Evolutionary conservation across 1,284 basidiomycete species (phyloP), one percentile per base, ranked within the genome.

Genomic region (Malassezia brasiliensis): DNA sequence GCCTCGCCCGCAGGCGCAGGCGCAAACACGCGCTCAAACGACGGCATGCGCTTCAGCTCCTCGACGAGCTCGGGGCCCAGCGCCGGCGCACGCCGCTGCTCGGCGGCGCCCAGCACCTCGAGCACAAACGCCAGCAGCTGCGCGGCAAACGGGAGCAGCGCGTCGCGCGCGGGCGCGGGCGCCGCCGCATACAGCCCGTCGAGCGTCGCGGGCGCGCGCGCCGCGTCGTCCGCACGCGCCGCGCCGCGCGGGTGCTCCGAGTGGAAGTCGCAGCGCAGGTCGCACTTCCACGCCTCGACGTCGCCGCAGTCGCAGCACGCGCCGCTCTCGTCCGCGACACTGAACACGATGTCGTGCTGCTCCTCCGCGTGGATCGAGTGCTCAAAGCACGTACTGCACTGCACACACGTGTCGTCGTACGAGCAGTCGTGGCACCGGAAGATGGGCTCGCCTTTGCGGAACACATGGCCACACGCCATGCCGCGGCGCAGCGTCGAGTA

Each of bases 121-220:
- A 94, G 81, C 40, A 93, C 77, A 71, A 88, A 93, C 69, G 90
- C 87, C 42, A 91, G 76, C 3, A 85, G 84, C 64, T 85, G 85
- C 7, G 79, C 83, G 42, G 91, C 81, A 0, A 86, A 87, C 41
- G 82, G 79, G 53, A 80, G 78, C 79, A 93, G 83, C 41, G 82
- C 81, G 12, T 86, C 82, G 44, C 82, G 81, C 19, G 91, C 79
- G 37, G 86, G 83, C 3, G 19, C 34, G 1, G 63, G 61, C 32
- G 60, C 53, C 2, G 79, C 78, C 3, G 22, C 45, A 28, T 60
- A 17, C 15, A 56, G 40, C 22, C 17, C 48, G 31, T 52, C 51
- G 19, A 56, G 39, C 15, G 36, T 15, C 32, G 28, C 15, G 9
- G 40, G 22, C 28, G 30, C 42, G 15, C 7, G 6, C 14, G 35